Evolutionary conservation across 169 alveolate genomes (phyloP).

Genomic region (Eimeria necatrix): DNA sequence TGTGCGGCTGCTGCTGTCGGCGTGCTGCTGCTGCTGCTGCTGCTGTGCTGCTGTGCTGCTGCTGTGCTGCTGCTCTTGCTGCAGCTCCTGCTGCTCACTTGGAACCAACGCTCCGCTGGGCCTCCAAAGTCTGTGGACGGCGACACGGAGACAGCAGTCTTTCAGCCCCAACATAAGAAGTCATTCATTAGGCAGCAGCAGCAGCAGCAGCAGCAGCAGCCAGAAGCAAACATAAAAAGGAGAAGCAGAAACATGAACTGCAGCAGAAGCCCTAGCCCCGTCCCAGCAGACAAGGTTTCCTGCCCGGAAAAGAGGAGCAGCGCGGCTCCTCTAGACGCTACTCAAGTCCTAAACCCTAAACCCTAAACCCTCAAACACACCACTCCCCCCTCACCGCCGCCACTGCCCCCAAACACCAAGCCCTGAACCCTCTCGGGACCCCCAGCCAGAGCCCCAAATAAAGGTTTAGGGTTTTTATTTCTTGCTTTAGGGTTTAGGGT

Average conservation of each 20-base stretch:
- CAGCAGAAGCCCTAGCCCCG: no score
- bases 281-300: no score
- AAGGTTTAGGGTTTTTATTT: neutral
- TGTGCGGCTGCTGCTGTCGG: neutral
- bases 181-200: neutral
- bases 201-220: neutral
- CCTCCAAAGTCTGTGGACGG: neutral
- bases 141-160: constrained; percentile 1
- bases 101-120: neutral
- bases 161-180: neutral
- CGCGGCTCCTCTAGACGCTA: neutral
- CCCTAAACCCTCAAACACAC: neutral
- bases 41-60: neutral
- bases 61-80: constrained; percentile 16
- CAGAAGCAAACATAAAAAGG: neutral
- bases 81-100: constrained; percentile 45
- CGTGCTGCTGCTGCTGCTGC: neutral
- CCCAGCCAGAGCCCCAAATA: neutral
- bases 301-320: neutral
- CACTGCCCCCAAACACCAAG: neutral
- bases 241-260: neutral
- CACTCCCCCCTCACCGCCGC: neutral
- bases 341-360: neutral
- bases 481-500: neutral
- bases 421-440: neutral